Percentiles rank a stretch among this genome's conserved stretches.
These are phyloP conservation scores for Nelumbo lutea DNA, from an alignment of 164 flowering plant genomes.

Conservation along the genomic window DNA sequence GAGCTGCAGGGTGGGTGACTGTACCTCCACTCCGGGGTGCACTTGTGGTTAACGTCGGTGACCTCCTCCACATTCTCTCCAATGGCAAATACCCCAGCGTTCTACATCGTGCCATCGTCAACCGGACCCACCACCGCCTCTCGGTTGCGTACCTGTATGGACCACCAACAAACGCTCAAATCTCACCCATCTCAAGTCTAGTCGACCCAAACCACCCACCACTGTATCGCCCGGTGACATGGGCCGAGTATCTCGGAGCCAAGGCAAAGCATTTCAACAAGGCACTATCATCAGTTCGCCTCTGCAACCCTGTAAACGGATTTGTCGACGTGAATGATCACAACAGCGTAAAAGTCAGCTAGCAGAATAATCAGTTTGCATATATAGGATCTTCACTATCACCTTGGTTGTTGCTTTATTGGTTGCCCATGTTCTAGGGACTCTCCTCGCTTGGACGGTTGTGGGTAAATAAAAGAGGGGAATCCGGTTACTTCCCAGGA, in stretches of 20 bases:
- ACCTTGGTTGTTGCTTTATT: background rate
- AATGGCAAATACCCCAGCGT: slow-evolving; percentile 55
- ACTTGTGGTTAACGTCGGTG: slow-evolving; percentile 75
- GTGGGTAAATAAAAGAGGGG: slow-evolving; percentile 8
- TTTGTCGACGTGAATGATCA: slow-evolving; percentile 31
- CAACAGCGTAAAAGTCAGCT: slow-evolving; percentile 30
- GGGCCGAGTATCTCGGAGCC: slow-evolving; percentile 68
- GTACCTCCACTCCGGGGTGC: slow-evolving; percentile 64
- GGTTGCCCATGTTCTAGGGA: slow-evolving; percentile 11
- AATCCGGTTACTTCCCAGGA: slow-evolving; percentile 19
- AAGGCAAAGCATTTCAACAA: slow-evolving; percentile 73
- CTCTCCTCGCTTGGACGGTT: slow-evolving; percentile 13
- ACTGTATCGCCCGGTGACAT: slow-evolving; percentile 58
- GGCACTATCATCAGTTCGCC: slow-evolving; percentile 52
- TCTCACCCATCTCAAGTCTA: slow-evolving; percentile 49
- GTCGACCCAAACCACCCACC: slow-evolving; percentile 39
- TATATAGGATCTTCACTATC: background rate
- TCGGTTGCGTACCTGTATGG: slow-evolving; percentile 60
- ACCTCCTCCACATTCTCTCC: slow-evolving; percentile 82
- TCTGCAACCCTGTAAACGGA: slow-evolving; percentile 26
- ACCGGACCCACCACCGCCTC: slow-evolving; percentile 35
- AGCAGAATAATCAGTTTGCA: background rate
- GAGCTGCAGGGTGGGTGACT: slow-evolving; percentile 52
- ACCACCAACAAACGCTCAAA: slow-evolving; percentile 35
- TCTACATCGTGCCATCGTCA: slow-evolving; percentile 59